Evolutionary conservation across 139 green algal species (phyloP).

Genomic region (Chlamydomonas incerta): DNA sequence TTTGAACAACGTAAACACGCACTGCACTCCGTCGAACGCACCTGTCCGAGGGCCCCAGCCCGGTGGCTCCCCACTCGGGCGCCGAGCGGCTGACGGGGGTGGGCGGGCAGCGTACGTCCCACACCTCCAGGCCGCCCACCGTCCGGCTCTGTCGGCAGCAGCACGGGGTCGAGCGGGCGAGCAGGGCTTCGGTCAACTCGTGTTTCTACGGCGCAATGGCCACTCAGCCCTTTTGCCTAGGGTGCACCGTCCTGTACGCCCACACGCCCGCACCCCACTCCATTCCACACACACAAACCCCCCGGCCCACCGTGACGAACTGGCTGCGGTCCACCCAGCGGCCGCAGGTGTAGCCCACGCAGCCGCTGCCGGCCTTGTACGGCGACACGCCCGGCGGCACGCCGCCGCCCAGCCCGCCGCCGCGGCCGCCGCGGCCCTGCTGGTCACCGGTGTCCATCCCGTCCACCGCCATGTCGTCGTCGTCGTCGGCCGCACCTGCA

Average conservation of each 20-base stretch:
- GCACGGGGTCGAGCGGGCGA: too few species aligned
- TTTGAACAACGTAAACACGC: too few species aligned
- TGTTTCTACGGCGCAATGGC: too few species aligned
- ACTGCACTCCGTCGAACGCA: too few species aligned
- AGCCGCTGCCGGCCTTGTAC: slow-evolving; percentile 40
- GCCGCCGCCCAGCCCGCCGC: not conserved
- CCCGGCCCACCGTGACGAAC: slow-evolving; percentile 56
- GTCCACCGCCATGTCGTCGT: not conserved
- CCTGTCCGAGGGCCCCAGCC: slow-evolving; percentile 32
- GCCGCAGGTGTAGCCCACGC: slow-evolving; percentile 45
- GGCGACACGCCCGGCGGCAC: slow-evolving; percentile 2
- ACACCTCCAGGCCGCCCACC: slow-evolving; percentile 60
- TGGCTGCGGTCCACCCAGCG: slow-evolving; percentile 63
- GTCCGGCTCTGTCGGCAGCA: slow-evolving; percentile 54
- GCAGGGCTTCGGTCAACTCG: too few species aligned
- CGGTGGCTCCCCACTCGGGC: slow-evolving; percentile 55
- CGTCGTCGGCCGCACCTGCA: too few species aligned
- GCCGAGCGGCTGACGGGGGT: slow-evolving; percentile 39
- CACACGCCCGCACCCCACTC: too few species aligned
- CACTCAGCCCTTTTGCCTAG: too few species aligned
- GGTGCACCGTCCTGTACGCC: too few species aligned
- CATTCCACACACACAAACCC: not conserved
- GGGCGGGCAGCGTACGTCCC: slow-evolving; percentile 59
- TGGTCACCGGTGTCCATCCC: slow-evolving; percentile 3
- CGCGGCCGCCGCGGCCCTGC: not conserved